phyloP scores from a whole-genome alignment of 2,329 filamentous ascomycete genomes.

The Ascochyta clinopodiicola region DNA sequence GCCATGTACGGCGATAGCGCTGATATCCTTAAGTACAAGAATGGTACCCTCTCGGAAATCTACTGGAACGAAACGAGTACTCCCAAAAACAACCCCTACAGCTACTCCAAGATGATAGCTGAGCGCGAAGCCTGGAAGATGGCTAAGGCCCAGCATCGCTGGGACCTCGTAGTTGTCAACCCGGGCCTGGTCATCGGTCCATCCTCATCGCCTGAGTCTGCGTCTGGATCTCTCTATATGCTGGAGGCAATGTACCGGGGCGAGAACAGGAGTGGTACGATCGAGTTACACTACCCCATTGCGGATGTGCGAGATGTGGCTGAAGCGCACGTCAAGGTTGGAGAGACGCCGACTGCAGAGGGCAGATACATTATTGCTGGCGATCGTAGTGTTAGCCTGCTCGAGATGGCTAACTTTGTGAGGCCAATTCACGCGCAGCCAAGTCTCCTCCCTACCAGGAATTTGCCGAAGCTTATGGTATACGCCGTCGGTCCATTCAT shows the following conservation, averaged over 20 bases:
- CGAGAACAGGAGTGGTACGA: not conserved
- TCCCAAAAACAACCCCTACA: not conserved
- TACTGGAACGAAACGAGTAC: not conserved
- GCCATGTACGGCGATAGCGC: too few species aligned
- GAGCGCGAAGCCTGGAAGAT: constrained; percentile 3
- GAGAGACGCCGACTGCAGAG: not conserved
- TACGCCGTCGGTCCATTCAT: not conserved
- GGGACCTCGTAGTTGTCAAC: not conserved
- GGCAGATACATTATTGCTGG: not conserved
- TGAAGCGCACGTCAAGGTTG: not conserved
- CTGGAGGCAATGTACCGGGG: not conserved
- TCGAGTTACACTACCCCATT: not conserved
- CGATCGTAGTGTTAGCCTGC: not conserved
- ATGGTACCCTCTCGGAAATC: not conserved
- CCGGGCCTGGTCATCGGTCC: not conserved
- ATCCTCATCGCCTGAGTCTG: not conserved
- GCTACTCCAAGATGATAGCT: not conserved
- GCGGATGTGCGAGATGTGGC: not conserved
- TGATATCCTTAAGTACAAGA: not conserved
- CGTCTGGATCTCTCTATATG: not conserved
- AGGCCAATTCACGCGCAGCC: not conserved
- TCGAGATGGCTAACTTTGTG: not conserved
- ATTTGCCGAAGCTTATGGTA: not conserved
- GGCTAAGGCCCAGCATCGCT: not conserved
- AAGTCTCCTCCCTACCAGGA: not conserved